Evolutionary conservation across 208 protist genomes (phyloP).

Genomic region (Phytomonas serpens): DNA sequence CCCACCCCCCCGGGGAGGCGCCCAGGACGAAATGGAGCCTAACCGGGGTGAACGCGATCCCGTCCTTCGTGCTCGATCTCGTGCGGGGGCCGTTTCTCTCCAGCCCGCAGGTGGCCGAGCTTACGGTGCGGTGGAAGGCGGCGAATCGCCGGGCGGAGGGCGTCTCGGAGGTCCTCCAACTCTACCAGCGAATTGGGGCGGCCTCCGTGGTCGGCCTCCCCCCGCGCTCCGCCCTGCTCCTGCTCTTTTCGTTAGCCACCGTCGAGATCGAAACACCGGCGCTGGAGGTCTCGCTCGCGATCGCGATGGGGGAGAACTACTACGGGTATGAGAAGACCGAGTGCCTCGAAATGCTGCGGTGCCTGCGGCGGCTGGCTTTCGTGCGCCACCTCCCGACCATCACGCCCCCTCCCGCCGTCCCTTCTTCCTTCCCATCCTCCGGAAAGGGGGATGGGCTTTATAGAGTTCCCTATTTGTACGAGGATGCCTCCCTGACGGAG

Average conservation of each 20-base stretch:
- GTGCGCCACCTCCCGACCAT: conserved; percentile 44
- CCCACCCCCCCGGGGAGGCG: conserved; percentile 14
- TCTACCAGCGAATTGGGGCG: conserved; percentile 30
- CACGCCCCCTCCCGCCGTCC: conserved; percentile 12
- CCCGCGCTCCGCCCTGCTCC: conserved; percentile 40
- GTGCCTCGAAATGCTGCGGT: conserved; percentile 75
- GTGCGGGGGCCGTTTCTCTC: conserved; percentile 66
- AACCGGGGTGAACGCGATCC: conserved; percentile 67
- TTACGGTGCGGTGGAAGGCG: conserved; percentile 72
- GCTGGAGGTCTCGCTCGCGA: conserved; percentile 56
- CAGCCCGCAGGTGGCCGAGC: conserved; percentile 24
- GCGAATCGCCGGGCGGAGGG: conserved; percentile 45
- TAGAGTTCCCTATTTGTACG: conserved; percentile 26
- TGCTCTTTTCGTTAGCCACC: conserved; percentile 60
- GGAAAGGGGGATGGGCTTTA: background rate
- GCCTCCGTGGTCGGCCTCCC: conserved; percentile 49
- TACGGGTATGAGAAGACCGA: conserved; percentile 41
- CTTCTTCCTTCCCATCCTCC: background rate
- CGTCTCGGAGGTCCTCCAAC: conserved; percentile 40
- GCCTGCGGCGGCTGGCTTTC: conserved; percentile 62
- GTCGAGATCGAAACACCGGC: conserved; percentile 68
- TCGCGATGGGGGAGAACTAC: conserved; percentile 73
- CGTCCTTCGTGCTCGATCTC: conserved; percentile 58
- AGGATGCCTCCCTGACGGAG: conserved; percentile 26
- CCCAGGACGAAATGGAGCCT: conserved; percentile 44